Evolutionary conservation across 169 alveolate genomes (phyloP), one percentile per base, ranked within the genome.

Genomic region (Toxoplasma gondii): DNA sequence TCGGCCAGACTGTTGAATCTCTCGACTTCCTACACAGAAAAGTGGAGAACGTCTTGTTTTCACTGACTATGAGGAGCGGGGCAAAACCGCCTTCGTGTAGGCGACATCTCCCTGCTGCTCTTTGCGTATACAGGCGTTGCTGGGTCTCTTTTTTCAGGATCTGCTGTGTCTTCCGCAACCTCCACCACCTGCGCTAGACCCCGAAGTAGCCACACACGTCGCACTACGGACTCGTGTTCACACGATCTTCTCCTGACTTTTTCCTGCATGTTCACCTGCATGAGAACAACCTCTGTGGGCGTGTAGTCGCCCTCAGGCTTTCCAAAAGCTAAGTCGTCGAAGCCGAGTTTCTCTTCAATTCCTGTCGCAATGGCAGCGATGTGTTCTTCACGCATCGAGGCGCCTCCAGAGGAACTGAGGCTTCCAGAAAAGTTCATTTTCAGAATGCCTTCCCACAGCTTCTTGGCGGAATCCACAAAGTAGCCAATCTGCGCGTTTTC

Each of bases 401-500:
- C 44, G 34, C 93, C 94, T 24, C 69, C 88, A 34, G 81, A 53
- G 0, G 93, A 45, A 69, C 70, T 38, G 22, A 7, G 54, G 44
- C 53, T 91, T 12, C 87, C 64, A 43, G 95, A 86, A 53, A 87
- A 78, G 43, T 91, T 83, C 43, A 88, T 70, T 53, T 91, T 94
- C 88, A 98, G 91, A 92, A 98, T 95, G 91, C 98, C 98, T 74
- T 95, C 97, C 99, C 99, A 98, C 54, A 98, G 95, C 84, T 96
- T 97, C 96, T 98, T 98, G 41, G 99, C 98, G 10, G 99, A 95
- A 87, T 98, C 98, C 27, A 98, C 98, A 96, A 97, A 98, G 94
- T 98, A 98, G 67, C 98, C 97, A 88, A 98, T 98, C 96, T 98
- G 99, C 7, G 99, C 99, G 94, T 98, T 98, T 9, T 99, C 96